Base-by-base conservation (phyloP, 768 basidiomycete species). In the Pisolithus sp. region DNA sequence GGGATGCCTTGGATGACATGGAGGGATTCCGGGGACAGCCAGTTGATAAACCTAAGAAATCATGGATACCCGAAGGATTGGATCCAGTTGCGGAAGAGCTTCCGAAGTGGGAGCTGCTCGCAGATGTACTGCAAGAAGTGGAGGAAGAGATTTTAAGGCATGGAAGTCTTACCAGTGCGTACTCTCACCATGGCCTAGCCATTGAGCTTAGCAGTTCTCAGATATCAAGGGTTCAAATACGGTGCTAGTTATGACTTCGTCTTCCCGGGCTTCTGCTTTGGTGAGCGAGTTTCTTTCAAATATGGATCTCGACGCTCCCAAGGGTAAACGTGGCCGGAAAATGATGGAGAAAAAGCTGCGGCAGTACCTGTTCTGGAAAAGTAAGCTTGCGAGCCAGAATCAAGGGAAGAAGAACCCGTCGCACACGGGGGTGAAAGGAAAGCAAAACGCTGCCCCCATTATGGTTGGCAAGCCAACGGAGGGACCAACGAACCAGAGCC, bases 11-110 rank as follows among this genome's bases (percentile, higher is more conserved):
- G 38, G 81, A 88, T 45, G 88, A 90, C 53, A 58, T 78, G 0
- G 34, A 65, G 38, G 58, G 62, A n/a, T 50, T 30, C 5, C 50
- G 20, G 8, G 47, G 43, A 18, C 55, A 30, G 13, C 37, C 23
- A 48, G n/a, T 18, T 31, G 46, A 8, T 56, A 57, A 48, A 42
- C 17, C 56, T 8, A 45, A 30, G 50, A 65, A 54, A 28, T 44
- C 66, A 21, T 89, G 91, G 85, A 63, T 92, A 20, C 89, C 93
- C 0, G 74, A 79, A 9, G 84, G 82, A 1, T 82, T 94, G 66
- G 82, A 91, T 42, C 89, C 92, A 0, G 81, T 93, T 0, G 73
- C 97, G 21, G 96, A 98, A 68, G 96, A 98, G 62, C 77, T 89
- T 41, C 94, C 94, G 0, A 99, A 99, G 65, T 98, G 96, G 95